These are phyloP conservation scores for Paraphysoderma sedebokerense DNA, from an alignment of 371 early-diverging fungal species.

Conservation along the genomic window DNA sequence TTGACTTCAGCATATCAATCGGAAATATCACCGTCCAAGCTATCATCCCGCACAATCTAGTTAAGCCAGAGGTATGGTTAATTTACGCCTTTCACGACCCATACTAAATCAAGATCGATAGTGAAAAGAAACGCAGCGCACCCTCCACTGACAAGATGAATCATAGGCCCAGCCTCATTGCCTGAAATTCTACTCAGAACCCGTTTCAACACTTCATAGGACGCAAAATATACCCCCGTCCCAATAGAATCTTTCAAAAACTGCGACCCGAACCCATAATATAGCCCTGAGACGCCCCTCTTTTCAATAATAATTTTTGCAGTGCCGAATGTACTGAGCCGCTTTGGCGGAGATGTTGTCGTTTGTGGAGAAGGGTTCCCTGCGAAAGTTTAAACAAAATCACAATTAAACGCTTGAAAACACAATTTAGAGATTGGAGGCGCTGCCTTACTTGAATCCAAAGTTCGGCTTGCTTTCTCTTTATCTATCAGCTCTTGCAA, in stretches of 20 bases:
- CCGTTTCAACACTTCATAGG: slow-evolving; percentile 52
- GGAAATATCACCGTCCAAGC: slow-evolving; percentile 68
- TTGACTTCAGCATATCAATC: slow-evolving; percentile 53
- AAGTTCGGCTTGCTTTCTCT: slow-evolving; percentile 9
- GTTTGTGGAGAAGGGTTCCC: background rate
- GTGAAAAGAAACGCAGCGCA: too few species aligned
- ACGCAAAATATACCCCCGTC: slow-evolving; percentile 55
- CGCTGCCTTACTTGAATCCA: too few species aligned
- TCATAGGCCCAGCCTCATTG: background rate
- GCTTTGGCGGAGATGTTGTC: slow-evolving; percentile 1
- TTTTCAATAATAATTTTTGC: slow-evolving; percentile 11
- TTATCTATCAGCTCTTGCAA: slow-evolving; percentile 38
- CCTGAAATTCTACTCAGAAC: slow-evolving; percentile 12
- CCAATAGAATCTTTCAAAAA: slow-evolving; percentile 49
- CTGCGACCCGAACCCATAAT: slow-evolving; percentile 27
- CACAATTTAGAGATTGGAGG: too few species aligned
- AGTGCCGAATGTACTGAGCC: slow-evolving; percentile 15
- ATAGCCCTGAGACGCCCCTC: slow-evolving; percentile 15
- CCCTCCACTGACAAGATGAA: slow-evolving; percentile 5
- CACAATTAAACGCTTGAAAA: too few species aligned
- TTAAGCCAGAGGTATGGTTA: too few species aligned
- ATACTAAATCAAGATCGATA: too few species aligned
- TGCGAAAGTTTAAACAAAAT: too few species aligned
- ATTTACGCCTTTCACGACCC: too few species aligned
- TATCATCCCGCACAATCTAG: slow-evolving; percentile 36